Base-by-base conservation (phyloP, 1,284 basidiomycete species). In the Sporisorium exsertum region DNA sequence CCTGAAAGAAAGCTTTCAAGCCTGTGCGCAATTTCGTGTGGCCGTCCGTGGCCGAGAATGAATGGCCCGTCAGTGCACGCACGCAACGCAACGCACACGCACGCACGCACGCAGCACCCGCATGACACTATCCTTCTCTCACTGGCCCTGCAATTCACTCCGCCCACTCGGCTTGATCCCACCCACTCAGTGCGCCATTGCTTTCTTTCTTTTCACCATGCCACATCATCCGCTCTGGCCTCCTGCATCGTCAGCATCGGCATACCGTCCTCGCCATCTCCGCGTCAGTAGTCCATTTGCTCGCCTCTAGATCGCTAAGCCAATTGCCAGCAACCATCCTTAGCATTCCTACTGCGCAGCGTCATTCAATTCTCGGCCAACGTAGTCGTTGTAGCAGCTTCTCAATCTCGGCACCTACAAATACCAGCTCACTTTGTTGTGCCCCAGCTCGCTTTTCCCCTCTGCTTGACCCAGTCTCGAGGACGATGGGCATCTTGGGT, bases 401-500 rank as follows among this genome's bases (percentile, higher is more conserved):
- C 29, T 27, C 15, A 4, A 12, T 20, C 26, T 27, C 45, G 20
- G 4, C 26, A 29, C 15, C 46, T 47, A 27, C 15, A 8, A 6
- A 18, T 3, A 18, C 37, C 18, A 18, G 26, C 26, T 27, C 16
- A 18, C 3, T 32, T n/a, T 12, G 16, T 20, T 32, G 47, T 29
- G 16, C 27, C 32, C 20, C 50, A 51, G 50, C 50, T 33, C 20
- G 51, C 51, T 37, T 53, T 20, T 6, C 24, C 22, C 37, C 26
- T 37, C 13, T 22, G 16, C 26, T 26, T 37, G 5, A n/a, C 24
- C n/a, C 24, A 12, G 2, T 33, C 33, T 35, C 22, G 8, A 12
- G 24, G 53, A 73, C 20, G 12, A 77, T 77, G 75, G 52, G 58
- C 49, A 70, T 77, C 43, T 73, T 77, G 35, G 60, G 66, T 58